Conservation (phyloP, 768 basidiomycete species). For the Cyclocybe cylindracea region DNA sequence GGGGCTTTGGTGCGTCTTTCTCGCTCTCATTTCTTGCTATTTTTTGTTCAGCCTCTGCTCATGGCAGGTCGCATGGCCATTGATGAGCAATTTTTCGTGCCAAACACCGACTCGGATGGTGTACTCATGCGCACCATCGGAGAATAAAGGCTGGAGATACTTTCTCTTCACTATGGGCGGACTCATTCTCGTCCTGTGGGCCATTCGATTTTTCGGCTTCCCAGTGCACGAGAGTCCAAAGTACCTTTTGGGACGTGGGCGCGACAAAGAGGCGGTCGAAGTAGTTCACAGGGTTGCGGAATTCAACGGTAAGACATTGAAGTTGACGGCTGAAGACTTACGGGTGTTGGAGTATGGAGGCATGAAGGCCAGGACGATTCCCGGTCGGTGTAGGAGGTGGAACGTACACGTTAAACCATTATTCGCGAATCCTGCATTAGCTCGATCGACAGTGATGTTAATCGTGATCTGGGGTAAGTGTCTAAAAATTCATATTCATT, state of each 20-base stretch:
- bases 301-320: conserved; percentile 51
- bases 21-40: conserved; percentile 2
- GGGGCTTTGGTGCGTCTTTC: conserved; percentile 31
- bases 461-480: no score
- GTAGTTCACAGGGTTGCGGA: conserved; percentile 58
- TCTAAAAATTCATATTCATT: no score
- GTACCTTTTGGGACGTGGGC: conserved; percentile 65
- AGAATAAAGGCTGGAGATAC: conserved; percentile 73
- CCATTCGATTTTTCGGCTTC: conserved; percentile 46
- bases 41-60: no score
- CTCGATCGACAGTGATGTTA: no score
- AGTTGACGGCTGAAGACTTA: conserved; percentile 53
- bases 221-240: conserved; percentile 66
- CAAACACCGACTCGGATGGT: conserved; percentile 23
- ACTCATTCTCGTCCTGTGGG: conserved; percentile 58
- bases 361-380: conserved; percentile 25
- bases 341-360: conserved; percentile 1
- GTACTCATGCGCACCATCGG: conserved; percentile 35
- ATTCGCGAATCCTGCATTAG: no score
- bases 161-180: conserved; percentile 68
- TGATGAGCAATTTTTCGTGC: conserved; percentile 63
- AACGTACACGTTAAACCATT: no score
- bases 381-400: no score
- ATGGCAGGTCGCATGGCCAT: conserved; percentile 62
- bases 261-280: conserved; percentile 59